Evolutionary conservation across 768 basidiomycete species (phyloP).

Genomic region (Russula griseocarnosa): DNA sequence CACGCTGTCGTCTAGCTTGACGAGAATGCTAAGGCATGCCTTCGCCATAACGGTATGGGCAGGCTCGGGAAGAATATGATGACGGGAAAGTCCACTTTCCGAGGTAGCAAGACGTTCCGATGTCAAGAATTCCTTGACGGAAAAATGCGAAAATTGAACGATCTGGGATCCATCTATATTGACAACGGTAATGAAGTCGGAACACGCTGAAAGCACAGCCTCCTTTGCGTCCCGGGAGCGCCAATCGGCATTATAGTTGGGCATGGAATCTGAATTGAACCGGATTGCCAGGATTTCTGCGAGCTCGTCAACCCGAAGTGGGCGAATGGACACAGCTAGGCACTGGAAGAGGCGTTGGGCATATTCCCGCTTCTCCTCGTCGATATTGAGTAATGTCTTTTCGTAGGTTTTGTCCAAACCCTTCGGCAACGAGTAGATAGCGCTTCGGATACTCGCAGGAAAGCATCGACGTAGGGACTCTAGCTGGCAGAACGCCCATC

Average conservation of each 20-base stretch:
- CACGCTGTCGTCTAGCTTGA: not conserved
- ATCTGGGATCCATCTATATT: not conserved
- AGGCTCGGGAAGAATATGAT: not conserved
- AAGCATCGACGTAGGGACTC: constrained; percentile 1
- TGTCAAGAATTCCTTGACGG: constrained; percentile 15
- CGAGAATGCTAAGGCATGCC: constrained; percentile 2
- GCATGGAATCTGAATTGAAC: not conserved
- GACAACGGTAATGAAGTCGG: constrained; percentile 1
- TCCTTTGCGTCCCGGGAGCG: constrained; percentile 2
- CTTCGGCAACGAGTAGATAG: not conserved
- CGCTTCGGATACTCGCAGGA: not conserved
- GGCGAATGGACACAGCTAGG: constrained; percentile 3
- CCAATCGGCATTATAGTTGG: not conserved
- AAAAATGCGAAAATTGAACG: constrained; percentile 13
- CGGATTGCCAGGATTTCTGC: constrained; percentile 14
- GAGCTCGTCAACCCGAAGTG: constrained; percentile 14
- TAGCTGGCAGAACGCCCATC: constrained; percentile 13
- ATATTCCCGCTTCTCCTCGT: constrained; percentile 11
- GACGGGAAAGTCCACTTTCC: not conserved
- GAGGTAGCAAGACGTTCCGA: constrained; percentile 1
- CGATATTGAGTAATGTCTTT: not conserved
- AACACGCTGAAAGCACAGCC: constrained; percentile 9
- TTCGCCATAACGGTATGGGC: constrained; percentile 9
- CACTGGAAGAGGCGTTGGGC: constrained; percentile 3
- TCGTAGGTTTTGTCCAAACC: constrained; percentile 15